A percentile compares a stretch with the other conserved stretches of the same genome.
Evolutionary conservation across 257 asterid species (phyloP).

Genomic region (Ehretia macrophylla): DNA sequence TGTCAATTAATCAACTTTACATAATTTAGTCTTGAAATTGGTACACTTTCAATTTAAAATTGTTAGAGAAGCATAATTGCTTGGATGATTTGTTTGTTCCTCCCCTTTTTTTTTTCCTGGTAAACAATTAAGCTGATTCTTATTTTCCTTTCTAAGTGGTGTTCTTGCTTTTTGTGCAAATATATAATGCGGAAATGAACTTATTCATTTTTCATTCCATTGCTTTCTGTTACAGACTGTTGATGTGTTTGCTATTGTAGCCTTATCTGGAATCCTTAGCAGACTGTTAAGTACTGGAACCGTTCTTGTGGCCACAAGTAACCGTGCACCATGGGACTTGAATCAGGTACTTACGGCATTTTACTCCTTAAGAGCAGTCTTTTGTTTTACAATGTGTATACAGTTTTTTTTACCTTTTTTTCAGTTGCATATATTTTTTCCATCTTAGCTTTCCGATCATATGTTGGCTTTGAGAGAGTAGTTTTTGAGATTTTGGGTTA

Average conservation of each 20-base stretch:
- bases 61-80: background rate
- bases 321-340: slow-evolving; percentile 88
- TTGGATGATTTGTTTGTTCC: background rate
- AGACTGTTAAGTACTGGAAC: slow-evolving; percentile 95
- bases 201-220: slow-evolving; percentile 4
- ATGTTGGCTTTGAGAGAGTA: slow-evolving; percentile 4
- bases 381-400: background rate
- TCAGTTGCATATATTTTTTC: background rate
- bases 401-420: background rate
- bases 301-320: slow-evolving; percentile 94
- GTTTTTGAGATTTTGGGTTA: background rate
- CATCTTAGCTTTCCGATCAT: background rate
- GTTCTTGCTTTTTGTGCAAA: slow-evolving; percentile 6
- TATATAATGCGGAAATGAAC: background rate
- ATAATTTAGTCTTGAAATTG: background rate
- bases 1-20: background rate
- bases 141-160: background rate
- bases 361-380: background rate
- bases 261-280: slow-evolving; percentile 91
- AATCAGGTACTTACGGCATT: slow-evolving; percentile 54
- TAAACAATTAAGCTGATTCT: background rate
- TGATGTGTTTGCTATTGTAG: slow-evolving; percentile 95
- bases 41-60: background rate
- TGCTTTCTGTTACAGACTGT: slow-evolving; percentile 64
- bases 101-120: too few species aligned